Evolutionary conservation across 768 basidiomycete genomes (phyloP).

Genomic region (Mycena filopes): DNA sequence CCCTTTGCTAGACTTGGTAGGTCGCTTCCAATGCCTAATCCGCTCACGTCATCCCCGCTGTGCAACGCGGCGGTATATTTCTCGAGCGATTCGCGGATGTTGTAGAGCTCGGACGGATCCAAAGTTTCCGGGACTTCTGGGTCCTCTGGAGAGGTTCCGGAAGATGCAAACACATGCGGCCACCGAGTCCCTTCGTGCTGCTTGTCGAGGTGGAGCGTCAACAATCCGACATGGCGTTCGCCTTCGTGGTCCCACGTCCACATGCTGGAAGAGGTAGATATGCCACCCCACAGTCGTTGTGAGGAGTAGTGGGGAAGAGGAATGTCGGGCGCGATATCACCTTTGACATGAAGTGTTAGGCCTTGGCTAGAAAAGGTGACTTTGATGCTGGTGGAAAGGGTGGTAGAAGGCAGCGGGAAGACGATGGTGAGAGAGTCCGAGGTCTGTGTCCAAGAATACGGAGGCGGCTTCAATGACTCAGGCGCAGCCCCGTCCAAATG

Average conservation of each 20-base stretch:
- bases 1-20: slow-evolving; percentile 87
- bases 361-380: slow-evolving; percentile 73
- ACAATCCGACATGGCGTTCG: slow-evolving; percentile 70
- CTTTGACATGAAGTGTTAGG: slow-evolving; percentile 71
- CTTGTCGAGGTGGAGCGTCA: slow-evolving; percentile 91
- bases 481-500: slow-evolving; percentile 55
- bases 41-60: slow-evolving; percentile 68
- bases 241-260: slow-evolving; percentile 94
- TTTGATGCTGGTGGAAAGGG: slow-evolving; percentile 69
- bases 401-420: slow-evolving; percentile 83
- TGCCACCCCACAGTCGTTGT: slow-evolving; percentile 81
- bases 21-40: slow-evolving; percentile 71
- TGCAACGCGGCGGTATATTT: slow-evolving; percentile 81
- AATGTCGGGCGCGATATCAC: slow-evolving; percentile 44
- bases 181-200: slow-evolving; percentile 84
- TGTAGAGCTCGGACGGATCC: slow-evolving; percentile 83
- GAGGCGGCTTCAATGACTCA: slow-evolving; percentile 65
- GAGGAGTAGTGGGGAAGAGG: slow-evolving; percentile 68
- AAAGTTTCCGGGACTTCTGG: slow-evolving; percentile 88
- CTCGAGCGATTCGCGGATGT: slow-evolving; percentile 83
- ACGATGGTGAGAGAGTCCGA: slow-evolving; percentile 84
- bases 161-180: slow-evolving; percentile 83
- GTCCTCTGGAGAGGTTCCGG: slow-evolving; percentile 55
- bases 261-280: slow-evolving; percentile 81
- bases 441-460: slow-evolving; percentile 95